A percentile compares a stretch with the other conserved stretches of the same genome.
Evolutionary conservation across 1,284 basidiomycete species (phyloP).

Genomic region (Pascua sp.): DNA sequence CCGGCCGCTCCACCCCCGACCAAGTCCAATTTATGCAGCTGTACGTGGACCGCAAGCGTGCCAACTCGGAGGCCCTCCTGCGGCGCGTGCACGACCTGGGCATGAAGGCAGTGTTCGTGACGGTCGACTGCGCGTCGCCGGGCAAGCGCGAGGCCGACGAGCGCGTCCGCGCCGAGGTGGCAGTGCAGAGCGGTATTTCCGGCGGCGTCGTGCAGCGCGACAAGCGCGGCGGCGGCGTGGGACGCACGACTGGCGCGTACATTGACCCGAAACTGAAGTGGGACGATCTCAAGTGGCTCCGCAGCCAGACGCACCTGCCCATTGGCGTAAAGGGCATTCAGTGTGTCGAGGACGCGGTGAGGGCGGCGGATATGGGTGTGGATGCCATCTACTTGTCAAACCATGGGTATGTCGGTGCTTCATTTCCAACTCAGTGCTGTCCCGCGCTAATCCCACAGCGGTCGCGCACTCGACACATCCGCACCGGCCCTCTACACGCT

Average conservation of each 20-base stretch:
- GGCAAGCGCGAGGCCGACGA: slow-evolving; percentile 51
- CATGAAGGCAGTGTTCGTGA: slow-evolving; percentile 49
- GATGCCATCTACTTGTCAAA: slow-evolving; percentile 51
- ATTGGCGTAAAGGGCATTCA: slow-evolving; percentile 50
- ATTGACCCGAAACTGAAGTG: slow-evolving; percentile 47
- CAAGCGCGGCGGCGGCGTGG: slow-evolving; percentile 48
- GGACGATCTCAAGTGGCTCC: slow-evolving; percentile 47
- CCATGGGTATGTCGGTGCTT: not conserved
- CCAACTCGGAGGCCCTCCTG: slow-evolving; percentile 44
- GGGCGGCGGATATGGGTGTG: slow-evolving; percentile 47
- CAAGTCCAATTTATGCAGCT: slow-evolving; percentile 51
- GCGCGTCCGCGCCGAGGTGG: slow-evolving; percentile 42
- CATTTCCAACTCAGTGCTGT: too few relatives aligned
- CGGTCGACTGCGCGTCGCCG: slow-evolving; percentile 48
- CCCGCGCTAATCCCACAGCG: slow-evolving; percentile 18
- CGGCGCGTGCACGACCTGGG: slow-evolving; percentile 36
- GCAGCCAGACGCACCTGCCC: slow-evolving; percentile 41
- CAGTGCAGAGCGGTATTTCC: slow-evolving; percentile 43
- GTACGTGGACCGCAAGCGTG: slow-evolving; percentile 47
- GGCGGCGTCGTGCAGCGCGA: slow-evolving; percentile 46
- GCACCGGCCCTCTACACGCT: slow-evolving; percentile 51
- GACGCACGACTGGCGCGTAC: slow-evolving; percentile 47
- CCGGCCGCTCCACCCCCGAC: slow-evolving; percentile 19
- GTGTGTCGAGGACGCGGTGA: slow-evolving; percentile 49
- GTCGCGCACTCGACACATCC: slow-evolving; percentile 42